Conservation (phyloP, 2,329 filamentous ascomycete genomes). For the Paecilomyces formosus region DNA sequence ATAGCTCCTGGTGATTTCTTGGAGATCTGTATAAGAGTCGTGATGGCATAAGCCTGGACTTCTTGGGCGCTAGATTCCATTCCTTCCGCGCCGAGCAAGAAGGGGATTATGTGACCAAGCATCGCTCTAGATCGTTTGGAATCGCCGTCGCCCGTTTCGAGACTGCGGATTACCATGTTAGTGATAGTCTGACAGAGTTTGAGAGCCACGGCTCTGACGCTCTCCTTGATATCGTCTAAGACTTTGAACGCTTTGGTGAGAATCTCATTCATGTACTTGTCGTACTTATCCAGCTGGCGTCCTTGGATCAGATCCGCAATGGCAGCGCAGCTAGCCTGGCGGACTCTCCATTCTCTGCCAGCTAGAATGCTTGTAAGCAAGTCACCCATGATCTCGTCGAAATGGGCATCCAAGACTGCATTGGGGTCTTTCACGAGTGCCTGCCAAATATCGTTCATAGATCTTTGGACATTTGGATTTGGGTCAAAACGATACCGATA, state of each 20-base stretch:
- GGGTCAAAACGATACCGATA: constrained; percentile 94
- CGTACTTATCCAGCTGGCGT: constrained; percentile 66
- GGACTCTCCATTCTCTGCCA: constrained; percentile 85
- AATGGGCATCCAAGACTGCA: constrained; percentile 68
- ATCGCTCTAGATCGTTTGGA: constrained; percentile 66
- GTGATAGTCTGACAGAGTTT: constrained; percentile 78
- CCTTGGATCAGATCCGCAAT: constrained; percentile 83
- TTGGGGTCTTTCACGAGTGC: constrained; percentile 85
- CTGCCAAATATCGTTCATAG: constrained; percentile 98
- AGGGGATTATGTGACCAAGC: constrained; percentile 81
- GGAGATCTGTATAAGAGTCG: constrained; percentile 78
- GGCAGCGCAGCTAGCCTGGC: constrained; percentile 86
- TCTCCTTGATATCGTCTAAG: constrained; percentile 90
- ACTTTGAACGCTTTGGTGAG: constrained; percentile 85
- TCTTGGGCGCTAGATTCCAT: constrained; percentile 85
- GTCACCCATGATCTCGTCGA: constrained; percentile 83
- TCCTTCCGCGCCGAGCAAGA: constrained; percentile 79
- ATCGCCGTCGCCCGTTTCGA: constrained; percentile 64
- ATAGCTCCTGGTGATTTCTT: constrained; percentile 75
- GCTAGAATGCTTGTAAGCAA: constrained; percentile 71
- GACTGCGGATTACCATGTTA: constrained; percentile 73
- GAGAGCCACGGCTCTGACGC: constrained; percentile 72
- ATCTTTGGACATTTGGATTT: constrained; percentile 82
- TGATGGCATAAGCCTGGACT: constrained; percentile 74
- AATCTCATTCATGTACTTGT: constrained; percentile 74